phyloP scores from a whole-genome alignment of 2,329 filamentous ascomycete species.

The Beauveria scarabaeidicola region DNA sequence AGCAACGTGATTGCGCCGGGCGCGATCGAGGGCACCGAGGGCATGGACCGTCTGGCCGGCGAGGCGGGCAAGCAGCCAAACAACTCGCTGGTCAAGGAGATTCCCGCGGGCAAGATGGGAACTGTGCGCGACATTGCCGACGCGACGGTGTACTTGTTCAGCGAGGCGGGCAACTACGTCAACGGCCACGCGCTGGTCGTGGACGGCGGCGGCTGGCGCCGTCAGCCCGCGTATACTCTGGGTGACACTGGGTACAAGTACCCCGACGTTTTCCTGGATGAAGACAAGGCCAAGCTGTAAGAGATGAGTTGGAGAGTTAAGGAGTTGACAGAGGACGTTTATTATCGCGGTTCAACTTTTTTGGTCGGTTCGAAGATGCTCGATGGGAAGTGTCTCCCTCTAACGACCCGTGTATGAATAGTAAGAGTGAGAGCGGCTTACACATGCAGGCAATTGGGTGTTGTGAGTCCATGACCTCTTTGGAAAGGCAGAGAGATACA shows the following conservation, averaged over 20 bases:
- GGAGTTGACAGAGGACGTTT: background rate
- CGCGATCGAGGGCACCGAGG: slow-evolving; percentile 78
- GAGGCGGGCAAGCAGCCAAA: slow-evolving; percentile 20
- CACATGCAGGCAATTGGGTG: background rate
- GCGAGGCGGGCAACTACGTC: slow-evolving; percentile 76
- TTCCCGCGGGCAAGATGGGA: slow-evolving; percentile 72
- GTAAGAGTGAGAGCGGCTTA: background rate
- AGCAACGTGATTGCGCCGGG: slow-evolving; percentile 87
- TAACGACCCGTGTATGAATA: background rate
- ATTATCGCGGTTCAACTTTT: background rate
- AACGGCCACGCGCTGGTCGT: slow-evolving; percentile 77
- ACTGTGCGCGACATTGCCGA: slow-evolving; percentile 83
- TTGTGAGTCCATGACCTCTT: background rate
- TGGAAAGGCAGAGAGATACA: background rate
- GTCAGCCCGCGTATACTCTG: slow-evolving; percentile 37
- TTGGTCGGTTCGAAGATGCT: background rate
- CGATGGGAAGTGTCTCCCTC: background rate
- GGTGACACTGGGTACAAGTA: slow-evolving; percentile 42
- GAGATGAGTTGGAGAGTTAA: background rate
- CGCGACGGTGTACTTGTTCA: slow-evolving; percentile 82
- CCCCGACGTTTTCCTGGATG: slow-evolving; percentile 38
- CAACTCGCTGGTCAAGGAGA: slow-evolving; percentile 29
- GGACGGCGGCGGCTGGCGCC: slow-evolving; percentile 52
- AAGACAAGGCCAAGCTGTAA: slow-evolving; percentile 33
- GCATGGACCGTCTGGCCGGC: slow-evolving; percentile 55